Evolutionary conservation across 2,329 filamentous ascomycete species (phyloP).

Genomic region (Coleophoma cylindrospora): DNA sequence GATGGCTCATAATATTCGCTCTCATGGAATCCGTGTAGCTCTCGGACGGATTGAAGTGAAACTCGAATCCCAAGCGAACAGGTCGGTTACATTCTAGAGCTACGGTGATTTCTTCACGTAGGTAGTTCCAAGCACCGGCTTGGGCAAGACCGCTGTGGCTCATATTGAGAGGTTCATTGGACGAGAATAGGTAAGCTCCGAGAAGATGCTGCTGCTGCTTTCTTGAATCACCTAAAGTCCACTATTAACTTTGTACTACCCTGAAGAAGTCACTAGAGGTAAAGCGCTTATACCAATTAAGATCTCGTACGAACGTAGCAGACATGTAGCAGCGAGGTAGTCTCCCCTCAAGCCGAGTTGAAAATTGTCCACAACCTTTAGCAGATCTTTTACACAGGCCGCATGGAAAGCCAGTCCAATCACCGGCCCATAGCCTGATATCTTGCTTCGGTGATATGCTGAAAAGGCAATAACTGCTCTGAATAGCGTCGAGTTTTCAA

Average conservation of each 20-base stretch:
- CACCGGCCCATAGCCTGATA: conserved; percentile 17
- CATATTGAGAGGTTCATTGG: conserved; percentile 3
- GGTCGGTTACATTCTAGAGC: conserved; percentile 26
- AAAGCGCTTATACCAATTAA: conserved; percentile 28
- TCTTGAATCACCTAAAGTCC: conserved; percentile 6
- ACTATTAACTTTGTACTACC: conserved; percentile 8
- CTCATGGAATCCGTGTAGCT: conserved; percentile 27
- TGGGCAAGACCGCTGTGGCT: conserved; percentile 22
- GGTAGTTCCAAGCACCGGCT: conserved; percentile 45
- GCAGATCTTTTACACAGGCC: conserved; percentile 31
- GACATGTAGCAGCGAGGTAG: conserved; percentile 39
- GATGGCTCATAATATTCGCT: conserved; percentile 35
- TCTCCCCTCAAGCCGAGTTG: conserved; percentile 21
- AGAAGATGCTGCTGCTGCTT: conserved; percentile 9
- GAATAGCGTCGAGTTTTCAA: conserved; percentile 36
- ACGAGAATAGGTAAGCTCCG: conserved; percentile 8
- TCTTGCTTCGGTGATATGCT: conserved; percentile 34
- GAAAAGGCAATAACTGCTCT: conserved; percentile 39
- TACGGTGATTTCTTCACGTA: conserved; percentile 48
- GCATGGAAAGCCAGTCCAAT: conserved; percentile 31
- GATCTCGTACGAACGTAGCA: conserved; percentile 44
- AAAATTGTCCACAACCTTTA: conserved; percentile 21
- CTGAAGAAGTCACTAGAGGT: too few relatives aligned
- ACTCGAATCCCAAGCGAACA: conserved; percentile 14
- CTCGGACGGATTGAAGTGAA: conserved; percentile 34